Evolutionary conservation across 164 flowering plant genomes (phyloP).

Genomic region (Sextonia rubra): DNA sequence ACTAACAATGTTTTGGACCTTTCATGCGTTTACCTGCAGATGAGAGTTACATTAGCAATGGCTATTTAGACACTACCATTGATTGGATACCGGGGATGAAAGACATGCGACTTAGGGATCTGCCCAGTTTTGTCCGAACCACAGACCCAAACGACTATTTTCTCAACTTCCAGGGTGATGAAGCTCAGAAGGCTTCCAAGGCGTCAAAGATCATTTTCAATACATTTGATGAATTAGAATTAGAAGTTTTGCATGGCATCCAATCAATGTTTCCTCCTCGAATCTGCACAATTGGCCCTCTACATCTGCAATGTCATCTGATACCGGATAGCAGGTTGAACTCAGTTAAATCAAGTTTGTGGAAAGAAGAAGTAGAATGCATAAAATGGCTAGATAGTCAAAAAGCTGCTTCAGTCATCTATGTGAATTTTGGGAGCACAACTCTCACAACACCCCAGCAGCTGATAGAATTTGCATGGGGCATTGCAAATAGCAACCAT

Average conservation of each 20-base stretch:
- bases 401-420: slow-evolving; percentile 18
- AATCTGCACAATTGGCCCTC: slow-evolving; percentile 2
- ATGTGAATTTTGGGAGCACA: slow-evolving; percentile 28
- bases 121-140: slow-evolving; percentile 1
- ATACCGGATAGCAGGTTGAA: not conserved
- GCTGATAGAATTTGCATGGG: slow-evolving; percentile 32
- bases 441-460: slow-evolving; percentile 20
- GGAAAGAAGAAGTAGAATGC: slow-evolving; percentile 21
- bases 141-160: not conserved
- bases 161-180: not conserved
- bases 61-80: not conserved
- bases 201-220: not conserved
- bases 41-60: slow-evolving; percentile 4
- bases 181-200: not conserved
- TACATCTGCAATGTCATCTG: not conserved
- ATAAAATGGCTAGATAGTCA: slow-evolving; percentile 22
- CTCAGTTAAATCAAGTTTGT: not conserved
- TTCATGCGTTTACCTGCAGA: not conserved
- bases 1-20: not conserved
- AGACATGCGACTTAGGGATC: slow-evolving; percentile 1
- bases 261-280: not conserved
- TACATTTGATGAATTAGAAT: slow-evolving; percentile 6
- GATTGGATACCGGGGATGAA: slow-evolving; percentile 11
- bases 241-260: not conserved
- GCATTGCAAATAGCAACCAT: slow-evolving; percentile 25